phyloP scores from a whole-genome alignment of 495 filamentous ascomycete genomes.

The Aspergillus sparsus region DNA sequence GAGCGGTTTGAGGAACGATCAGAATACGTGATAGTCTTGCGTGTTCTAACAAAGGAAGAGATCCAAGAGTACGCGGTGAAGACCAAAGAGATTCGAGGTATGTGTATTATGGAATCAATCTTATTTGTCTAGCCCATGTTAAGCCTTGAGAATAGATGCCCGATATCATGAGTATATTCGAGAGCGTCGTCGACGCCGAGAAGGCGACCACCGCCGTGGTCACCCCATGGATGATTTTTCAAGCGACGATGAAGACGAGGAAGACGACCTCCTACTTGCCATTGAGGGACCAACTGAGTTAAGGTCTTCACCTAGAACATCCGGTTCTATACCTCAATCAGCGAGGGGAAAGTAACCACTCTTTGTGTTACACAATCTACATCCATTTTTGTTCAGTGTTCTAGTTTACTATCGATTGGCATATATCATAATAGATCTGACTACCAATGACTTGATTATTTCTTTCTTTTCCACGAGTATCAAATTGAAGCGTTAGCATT shows the following conservation, averaged over 20 bases:
- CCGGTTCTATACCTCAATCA: not conserved
- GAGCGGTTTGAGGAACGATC: conserved; percentile 80
- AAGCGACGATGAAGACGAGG: conserved; percentile 42
- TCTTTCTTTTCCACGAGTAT: too few species aligned
- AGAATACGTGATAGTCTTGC: conserved; percentile 82
- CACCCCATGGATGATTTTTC: conserved; percentile 36
- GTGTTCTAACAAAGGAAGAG: conserved; percentile 77
- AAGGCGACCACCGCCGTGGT: conserved; percentile 38
- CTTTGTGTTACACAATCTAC: not conserved
- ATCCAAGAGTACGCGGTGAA: conserved; percentile 76
- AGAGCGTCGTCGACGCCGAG: conserved; percentile 38
- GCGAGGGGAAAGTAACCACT: conserved; percentile 3
- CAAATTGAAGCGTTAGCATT: too few species aligned
- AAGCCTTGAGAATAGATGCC: conserved; percentile 33
- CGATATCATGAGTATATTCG: conserved; percentile 38
- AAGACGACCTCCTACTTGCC: conserved; percentile 31
- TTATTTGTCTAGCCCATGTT: not conserved
- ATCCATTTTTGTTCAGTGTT: not conserved
- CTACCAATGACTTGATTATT: too few species aligned
- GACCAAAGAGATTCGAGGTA: conserved; percentile 77
- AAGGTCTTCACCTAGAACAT: conserved; percentile 10
- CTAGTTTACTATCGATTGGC: too few species aligned
- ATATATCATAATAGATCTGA: too few species aligned
- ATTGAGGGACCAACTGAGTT: conserved; percentile 37
- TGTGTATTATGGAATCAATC: not conserved